These are phyloP conservation scores for Emmonsiellopsis sp. DNA, from an alignment of 2,329 filamentous ascomycete genomes.

Conservation along the genomic window DNA sequence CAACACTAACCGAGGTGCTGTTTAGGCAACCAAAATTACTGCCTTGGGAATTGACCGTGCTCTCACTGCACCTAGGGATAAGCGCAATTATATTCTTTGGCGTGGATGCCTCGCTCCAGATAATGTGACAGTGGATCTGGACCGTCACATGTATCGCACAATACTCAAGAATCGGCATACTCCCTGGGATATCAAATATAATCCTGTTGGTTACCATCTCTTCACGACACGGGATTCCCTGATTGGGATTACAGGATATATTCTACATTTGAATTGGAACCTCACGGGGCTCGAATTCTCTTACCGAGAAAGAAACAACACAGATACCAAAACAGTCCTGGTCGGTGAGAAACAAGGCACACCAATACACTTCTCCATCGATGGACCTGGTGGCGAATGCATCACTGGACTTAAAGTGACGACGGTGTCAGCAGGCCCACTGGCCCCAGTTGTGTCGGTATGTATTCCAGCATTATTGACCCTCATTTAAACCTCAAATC, in stretches of 20 bases:
- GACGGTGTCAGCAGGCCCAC: not conserved
- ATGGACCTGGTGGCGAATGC: not conserved
- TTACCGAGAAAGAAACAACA: not conserved
- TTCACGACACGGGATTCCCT: not conserved
- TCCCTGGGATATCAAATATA: conserved; percentile 3
- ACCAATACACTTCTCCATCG: not conserved
- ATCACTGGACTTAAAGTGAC: not conserved
- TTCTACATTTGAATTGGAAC: not conserved
- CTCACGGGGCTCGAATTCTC: not conserved
- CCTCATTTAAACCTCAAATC: not conserved
- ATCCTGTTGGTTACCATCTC: not conserved
- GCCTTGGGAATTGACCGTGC: not conserved
- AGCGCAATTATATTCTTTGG: not conserved
- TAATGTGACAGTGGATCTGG: not conserved
- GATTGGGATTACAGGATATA: not conserved
- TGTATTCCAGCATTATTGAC: not conserved
- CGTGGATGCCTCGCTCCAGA: not conserved
- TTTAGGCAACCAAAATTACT: not conserved
- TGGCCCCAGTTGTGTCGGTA: not conserved
- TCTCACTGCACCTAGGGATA: not conserved
- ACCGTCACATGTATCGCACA: conserved; percentile 4
- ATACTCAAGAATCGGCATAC: not conserved
- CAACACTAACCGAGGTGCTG: not conserved
- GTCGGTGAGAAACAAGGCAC: not conserved
- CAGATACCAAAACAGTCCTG: not conserved